Base-by-base conservation (phyloP, 257 asterid species). In the Jacaranda copaia region DNA sequence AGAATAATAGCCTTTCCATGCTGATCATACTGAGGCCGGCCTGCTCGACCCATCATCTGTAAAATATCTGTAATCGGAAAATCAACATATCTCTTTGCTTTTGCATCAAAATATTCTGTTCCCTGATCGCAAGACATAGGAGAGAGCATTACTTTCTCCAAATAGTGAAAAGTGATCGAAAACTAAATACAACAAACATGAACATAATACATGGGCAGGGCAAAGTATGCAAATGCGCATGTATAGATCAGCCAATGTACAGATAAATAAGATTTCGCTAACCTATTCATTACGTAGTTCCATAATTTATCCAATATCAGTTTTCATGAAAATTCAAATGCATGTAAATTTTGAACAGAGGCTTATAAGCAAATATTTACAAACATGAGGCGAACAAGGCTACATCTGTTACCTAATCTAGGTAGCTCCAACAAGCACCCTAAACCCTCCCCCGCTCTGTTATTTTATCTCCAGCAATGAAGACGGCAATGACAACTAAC, bases 41-140 rank as follows among this genome's bases (percentile, higher is more conserved):
- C 99, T 67, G 99, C 99, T 86, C 99, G 89, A 71, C 99, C 99
- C 99, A 95, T 95, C 99, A 95, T 95, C 86, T 95, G 99, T 73
- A 95, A 76, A 71, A 95, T 93, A 88, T 95, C 99, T 8, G 99
- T 95, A 69, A 95, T 93, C 39, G 99, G 99, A 80, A 93, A 93
- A 88, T 95, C 99, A 67, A 95, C 93, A 74, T 95, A 95, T 83
- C 99, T 85, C 87, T 95, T 93, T 65, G 98, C 63, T 80, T 93
- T 95, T 76, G 88, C 99, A 85, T 95, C 99, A 85, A 86, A 95
- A 80, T 72, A 95, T 81, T 95, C 99, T 56, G 99, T 95, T 69
- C 99, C 99, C 99, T 95, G 94, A 80, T 80, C 49, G 39, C 4
- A 76, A 72, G 66, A 70, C 11, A 53, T 45, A 43, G 13, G 58